Evolutionary conservation across 176 grass and related monocot genomes (phyloP).

Genomic region (Ananas comosus): DNA sequence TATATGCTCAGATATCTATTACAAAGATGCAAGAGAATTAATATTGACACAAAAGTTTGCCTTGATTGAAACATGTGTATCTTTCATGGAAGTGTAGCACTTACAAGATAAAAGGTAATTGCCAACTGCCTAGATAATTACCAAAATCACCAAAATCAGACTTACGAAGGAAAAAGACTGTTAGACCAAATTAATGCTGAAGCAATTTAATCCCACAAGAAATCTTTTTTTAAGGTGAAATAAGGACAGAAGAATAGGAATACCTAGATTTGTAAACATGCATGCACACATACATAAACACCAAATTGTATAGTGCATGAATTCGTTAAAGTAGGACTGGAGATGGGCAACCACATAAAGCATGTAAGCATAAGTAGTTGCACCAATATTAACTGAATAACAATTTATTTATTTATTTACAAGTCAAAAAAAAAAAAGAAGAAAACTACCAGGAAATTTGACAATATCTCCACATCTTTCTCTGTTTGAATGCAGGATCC

Average conservation of each 20-base stretch:
- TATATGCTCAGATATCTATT: too few species aligned
- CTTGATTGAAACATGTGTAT: too few species aligned
- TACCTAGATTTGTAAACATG: background rate
- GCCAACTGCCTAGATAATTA: too few species aligned
- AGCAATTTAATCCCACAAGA: background rate
- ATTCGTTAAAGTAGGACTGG: background rate
- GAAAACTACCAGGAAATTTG: slow-evolving; percentile 61
- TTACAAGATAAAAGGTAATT: too few species aligned
- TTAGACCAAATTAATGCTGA: background rate
- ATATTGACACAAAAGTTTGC: too few species aligned
- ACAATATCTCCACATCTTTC: slow-evolving; percentile 79
- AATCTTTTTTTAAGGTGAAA: background rate
- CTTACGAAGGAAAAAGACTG: background rate
- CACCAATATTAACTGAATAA: background rate
- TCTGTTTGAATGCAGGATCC: slow-evolving; percentile 95
- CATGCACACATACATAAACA: too few species aligned
- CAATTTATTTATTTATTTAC: background rate
- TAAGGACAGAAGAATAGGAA: background rate
- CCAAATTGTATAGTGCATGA: background rate
- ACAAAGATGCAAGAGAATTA: too few species aligned
- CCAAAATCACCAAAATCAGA: background rate
- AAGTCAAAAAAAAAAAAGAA: background rate
- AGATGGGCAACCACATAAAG: background rate
- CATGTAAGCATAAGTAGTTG: background rate
- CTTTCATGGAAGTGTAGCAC: too few species aligned